Conservation (phyloP, 257 asterid species). For the Leonotis leonurus region DNA sequence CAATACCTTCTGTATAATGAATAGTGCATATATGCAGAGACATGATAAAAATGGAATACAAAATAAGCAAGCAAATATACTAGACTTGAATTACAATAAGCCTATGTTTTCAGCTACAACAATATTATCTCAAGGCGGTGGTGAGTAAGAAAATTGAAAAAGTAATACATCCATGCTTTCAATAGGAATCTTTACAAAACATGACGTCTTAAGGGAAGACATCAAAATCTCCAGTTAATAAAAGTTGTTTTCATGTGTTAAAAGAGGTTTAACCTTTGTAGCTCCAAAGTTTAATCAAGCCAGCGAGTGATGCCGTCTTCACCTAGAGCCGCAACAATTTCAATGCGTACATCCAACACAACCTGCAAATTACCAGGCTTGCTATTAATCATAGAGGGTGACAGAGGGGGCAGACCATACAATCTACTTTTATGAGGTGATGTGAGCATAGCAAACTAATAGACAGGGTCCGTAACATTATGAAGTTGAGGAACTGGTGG, state of each 20-base stretch:
- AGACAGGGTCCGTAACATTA: no score
- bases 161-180: conserved; percentile 17
- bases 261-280: neutral
- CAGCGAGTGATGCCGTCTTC: conserved; percentile 97
- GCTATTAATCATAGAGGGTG: neutral
- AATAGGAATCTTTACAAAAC: conserved; percentile 23
- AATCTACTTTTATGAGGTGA: no score
- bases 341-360: conserved; percentile 72
- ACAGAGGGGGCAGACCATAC: neutral
- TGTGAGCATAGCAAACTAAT: no score
- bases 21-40: no score
- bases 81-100: conserved; percentile 16
- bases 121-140: no score
- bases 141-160: conserved; percentile 10
- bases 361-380: conserved; percentile 48
- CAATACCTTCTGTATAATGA: no score
- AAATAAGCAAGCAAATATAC: conserved; percentile 9
- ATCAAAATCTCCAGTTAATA: conserved; percentile 24
- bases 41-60: no score
- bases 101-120: conserved; percentile 20
- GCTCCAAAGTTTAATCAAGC: conserved; percentile 55
- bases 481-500: no score
- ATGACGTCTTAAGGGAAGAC: conserved; percentile 8
- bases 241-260: neutral
- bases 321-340: conserved; percentile 81